Conservation (phyloP, 768 basidiomycete genomes). For the Galerina sulciceps region DNA sequence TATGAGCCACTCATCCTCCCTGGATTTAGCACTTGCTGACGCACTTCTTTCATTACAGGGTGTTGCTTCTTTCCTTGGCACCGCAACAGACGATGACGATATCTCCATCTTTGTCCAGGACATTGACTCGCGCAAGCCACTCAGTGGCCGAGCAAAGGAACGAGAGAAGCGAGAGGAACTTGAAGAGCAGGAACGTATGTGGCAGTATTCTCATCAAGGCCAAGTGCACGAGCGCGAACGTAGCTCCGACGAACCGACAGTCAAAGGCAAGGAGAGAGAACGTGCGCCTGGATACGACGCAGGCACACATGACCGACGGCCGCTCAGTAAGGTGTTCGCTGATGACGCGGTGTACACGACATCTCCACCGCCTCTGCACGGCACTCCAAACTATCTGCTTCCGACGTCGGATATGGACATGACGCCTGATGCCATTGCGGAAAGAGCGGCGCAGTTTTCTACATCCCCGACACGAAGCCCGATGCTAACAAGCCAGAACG, state of each 20-base stretch:
- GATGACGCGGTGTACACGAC: conserved; percentile 9
- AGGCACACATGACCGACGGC: not conserved
- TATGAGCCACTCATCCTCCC: too few relatives aligned
- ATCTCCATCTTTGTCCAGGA: conserved; percentile 80
- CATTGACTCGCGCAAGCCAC: conserved; percentile 71
- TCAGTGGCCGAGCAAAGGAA: conserved; percentile 46
- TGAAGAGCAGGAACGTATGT: conserved; percentile 3
- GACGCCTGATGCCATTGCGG: not conserved
- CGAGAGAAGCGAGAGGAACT: conserved; percentile 17
- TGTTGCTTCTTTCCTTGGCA: conserved; percentile 48
- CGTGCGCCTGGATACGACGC: not conserved
- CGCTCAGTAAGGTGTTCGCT: not conserved
- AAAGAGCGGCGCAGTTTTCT: conserved; percentile 12
- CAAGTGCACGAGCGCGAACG: conserved; percentile 15
- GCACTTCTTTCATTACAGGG: conserved; percentile 3
- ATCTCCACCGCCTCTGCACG: conserved; percentile 3
- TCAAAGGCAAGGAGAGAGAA: conserved; percentile 11
- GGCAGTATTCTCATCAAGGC: conserved; percentile 1
- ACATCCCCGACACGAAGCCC: conserved; percentile 41
- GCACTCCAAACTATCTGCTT: too few relatives aligned
- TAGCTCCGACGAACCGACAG: conserved; percentile 10
- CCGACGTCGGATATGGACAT: too few relatives aligned
- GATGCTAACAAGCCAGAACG: conserved; percentile 68
- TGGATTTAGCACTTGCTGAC: not conserved
- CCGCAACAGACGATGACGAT: conserved; percentile 72